phyloP scores from a whole-genome alignment of 2,329 filamentous ascomycete genomes.

The Apiospora pterosperma region DNA sequence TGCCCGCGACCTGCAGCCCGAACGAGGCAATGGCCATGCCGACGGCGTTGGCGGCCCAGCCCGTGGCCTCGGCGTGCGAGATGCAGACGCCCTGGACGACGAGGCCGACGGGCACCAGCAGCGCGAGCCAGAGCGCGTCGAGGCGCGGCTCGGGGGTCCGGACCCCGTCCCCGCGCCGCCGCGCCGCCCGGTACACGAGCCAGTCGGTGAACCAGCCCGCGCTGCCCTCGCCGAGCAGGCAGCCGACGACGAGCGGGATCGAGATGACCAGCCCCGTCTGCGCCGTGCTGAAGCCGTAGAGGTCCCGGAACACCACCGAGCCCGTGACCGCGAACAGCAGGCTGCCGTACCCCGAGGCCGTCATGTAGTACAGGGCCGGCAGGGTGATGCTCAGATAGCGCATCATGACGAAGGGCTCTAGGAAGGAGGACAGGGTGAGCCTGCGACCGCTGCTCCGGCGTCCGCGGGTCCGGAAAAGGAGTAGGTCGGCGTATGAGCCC shows the following conservation, averaged over 20 bases:
- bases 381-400: conserved; percentile 17
- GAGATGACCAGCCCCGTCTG: conserved; percentile 22
- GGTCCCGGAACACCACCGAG: conserved; percentile 14
- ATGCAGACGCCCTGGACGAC: conserved; percentile 23
- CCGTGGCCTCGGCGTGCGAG: conserved; percentile 21
- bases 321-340: conserved; percentile 21
- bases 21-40: conserved; percentile 32
- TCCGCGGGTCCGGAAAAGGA: background rate
- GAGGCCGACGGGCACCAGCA: conserved; percentile 21
- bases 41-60: conserved; percentile 30
- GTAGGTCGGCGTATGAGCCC: background rate
- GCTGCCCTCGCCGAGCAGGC: conserved; percentile 21
- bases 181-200: conserved; percentile 23
- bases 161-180: conserved; percentile 18
- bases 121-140: conserved; percentile 25
- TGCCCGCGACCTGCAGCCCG: conserved; percentile 32
- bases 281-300: conserved; percentile 20
- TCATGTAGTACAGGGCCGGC: conserved; percentile 20
- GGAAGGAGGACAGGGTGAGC: conserved; percentile 13
- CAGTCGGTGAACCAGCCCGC: conserved; percentile 25
- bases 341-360: conserved; percentile 20
- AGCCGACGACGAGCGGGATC: conserved; percentile 21
- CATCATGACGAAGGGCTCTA: conserved; percentile 18
- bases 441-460: conserved; percentile 3
- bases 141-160: conserved; percentile 28